Base-by-base conservation (phyloP, 805 yeast species). In the Millerago galiae region DNA sequence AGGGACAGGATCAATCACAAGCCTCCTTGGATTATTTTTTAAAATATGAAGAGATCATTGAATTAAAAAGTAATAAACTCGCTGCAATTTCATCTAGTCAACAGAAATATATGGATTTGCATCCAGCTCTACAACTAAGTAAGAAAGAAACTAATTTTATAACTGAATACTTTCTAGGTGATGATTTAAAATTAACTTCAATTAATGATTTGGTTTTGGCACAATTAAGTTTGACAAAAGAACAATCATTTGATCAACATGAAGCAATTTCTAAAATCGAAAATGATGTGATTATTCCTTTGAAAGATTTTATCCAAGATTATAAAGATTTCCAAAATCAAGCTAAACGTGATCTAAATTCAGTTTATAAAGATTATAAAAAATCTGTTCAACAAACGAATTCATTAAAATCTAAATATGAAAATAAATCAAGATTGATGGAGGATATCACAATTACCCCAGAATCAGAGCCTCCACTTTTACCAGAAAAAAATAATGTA, bases 301-400 rank as follows among this genome's bases (percentile, higher is more conserved):
- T 56, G 5, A 37, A 41, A 17, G 58, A 55, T 29, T 56, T 56
- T 36, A 24, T 55, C 13, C 58, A 54, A 2, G 55, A 55, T 25
- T 53, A 48, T 16, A 43, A 21, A n/a, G 38, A 32, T 3, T 55
- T 53, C 17, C 41, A 41, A 4, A n/a, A 26, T 2, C 43, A 37
- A 9, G 28, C 48, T 4, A 51, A 40, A 32, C 46, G 39, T 5
- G 36, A 34, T 0, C 21, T 56, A 11, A 38, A 38, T 25, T 13
- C 33, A 8, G 12, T 28, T 3, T 32, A 17, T 12, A 42, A 38
- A 34, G 40, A 42, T 4, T 54, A 55, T 26, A 33, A 28, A 9
- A 45, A 43, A 8, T 14, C 53, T 1, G 26, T 45, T 2, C 50
- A 48, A 18, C 16, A 14, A 1, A 45, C 44, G 1, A 34, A 32